These are phyloP conservation scores for Sporothrix protearum DNA, from an alignment of 2,329 filamentous ascomycete species.

Conservation along the genomic window DNA sequence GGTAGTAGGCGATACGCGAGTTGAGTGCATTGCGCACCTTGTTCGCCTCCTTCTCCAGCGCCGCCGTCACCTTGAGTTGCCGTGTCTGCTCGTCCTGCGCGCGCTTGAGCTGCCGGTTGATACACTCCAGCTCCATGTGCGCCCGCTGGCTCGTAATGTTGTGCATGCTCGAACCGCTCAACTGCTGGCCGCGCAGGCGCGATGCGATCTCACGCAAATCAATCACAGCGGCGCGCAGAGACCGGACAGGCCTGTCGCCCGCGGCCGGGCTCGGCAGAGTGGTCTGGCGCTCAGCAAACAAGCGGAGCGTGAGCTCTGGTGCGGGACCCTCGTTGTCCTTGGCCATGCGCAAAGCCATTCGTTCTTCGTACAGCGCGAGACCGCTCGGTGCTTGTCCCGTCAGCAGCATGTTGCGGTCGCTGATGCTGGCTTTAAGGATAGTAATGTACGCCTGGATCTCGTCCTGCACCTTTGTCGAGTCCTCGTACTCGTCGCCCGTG, in stretches of 20 bases:
- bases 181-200: constrained; percentile 47
- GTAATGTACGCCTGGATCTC: constrained; percentile 84
- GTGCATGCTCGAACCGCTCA: constrained; percentile 33
- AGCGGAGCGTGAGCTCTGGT: constrained; percentile 57
- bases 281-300: constrained; percentile 47
- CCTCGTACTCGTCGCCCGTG: constrained; percentile 86
- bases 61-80: constrained; percentile 48
- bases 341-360: constrained; percentile 58
- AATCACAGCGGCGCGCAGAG: constrained; percentile 66
- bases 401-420: constrained; percentile 73
- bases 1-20: constrained; percentile 80
- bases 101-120: constrained; percentile 58
- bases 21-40: constrained; percentile 79
- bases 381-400: constrained; percentile 69
- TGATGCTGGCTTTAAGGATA: constrained; percentile 68
- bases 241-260: constrained; percentile 48
- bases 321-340: constrained; percentile 64
- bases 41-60: constrained; percentile 67
- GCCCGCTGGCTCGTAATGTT: constrained; percentile 42
- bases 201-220: constrained; percentile 62
- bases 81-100: constrained; percentile 53
- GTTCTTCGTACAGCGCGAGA: constrained; percentile 70
- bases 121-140: constrained; percentile 60
- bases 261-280: constrained; percentile 43
- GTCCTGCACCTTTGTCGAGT: constrained; percentile 83